These are phyloP conservation scores for Mariannaea sp. DNA, from an alignment of 2,329 filamentous ascomycete genomes.

Conservation along the genomic window DNA sequence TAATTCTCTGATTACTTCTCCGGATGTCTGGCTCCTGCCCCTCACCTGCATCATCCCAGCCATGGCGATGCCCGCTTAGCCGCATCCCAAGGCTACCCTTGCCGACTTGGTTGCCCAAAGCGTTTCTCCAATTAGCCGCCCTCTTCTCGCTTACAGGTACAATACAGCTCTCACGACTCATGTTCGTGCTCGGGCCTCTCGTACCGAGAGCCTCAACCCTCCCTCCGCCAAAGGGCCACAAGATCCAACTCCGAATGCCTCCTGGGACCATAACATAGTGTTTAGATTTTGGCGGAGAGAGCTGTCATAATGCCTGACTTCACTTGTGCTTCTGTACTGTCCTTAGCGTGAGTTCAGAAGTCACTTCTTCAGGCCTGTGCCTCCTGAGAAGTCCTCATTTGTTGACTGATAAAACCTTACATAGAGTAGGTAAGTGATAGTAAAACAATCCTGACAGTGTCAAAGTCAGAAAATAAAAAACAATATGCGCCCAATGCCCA, in stretches of 20 bases:
- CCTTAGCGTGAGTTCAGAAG: too few relatives aligned
- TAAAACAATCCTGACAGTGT: slow-evolving; percentile 12
- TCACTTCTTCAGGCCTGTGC: too few relatives aligned
- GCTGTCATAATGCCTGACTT: neutral
- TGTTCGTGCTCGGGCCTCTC: neutral
- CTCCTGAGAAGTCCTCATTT: neutral
- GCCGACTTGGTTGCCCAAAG: neutral
- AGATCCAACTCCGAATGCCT: neutral
- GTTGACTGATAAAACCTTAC: slow-evolving; percentile 3
- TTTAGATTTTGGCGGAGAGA: too few relatives aligned
- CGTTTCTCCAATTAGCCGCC: neutral
- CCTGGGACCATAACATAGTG: too few relatives aligned
- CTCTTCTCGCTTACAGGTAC: neutral
- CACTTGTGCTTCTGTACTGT: neutral
- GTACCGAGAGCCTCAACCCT: too few relatives aligned
- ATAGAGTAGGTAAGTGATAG: slow-evolving; percentile 1
- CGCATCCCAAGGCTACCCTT: neutral
- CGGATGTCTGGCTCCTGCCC: neutral
- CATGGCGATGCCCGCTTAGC: too few relatives aligned
- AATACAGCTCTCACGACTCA: slow-evolving; percentile 1
- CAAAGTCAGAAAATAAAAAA: slow-evolving; percentile 7
- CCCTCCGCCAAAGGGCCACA: too few relatives aligned
- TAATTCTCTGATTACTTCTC: too few relatives aligned
- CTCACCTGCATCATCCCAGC: neutral
- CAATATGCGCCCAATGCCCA: slow-evolving; percentile 3